Evolutionary conservation across 2,329 filamentous ascomycete genomes (phyloP), one percentile per base, ranked within the genome.

Genomic region (Metarhizium rileyi): DNA sequence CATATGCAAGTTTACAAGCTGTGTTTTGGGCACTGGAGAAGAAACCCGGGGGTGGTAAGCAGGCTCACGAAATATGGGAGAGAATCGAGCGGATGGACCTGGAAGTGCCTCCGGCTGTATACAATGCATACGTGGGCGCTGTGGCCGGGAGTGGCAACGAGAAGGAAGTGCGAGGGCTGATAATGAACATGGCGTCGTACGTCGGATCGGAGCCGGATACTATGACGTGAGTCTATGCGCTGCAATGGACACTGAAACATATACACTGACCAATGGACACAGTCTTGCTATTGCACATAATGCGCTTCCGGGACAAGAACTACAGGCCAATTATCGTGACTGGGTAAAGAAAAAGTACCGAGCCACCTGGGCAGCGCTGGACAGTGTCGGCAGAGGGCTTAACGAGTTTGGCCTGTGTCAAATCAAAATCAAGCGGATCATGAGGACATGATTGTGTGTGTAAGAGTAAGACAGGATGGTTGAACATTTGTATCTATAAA

Each of bases 271-370:
- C n/a, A 14, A 18, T 12, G 20, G 35, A 6, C n/a, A 50, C 49
- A 90, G 87, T 27, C 71, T 95, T 44, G 88, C 83, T 16, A 78
- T 84, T 25, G 74, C 89, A 51, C 89, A 87, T 65, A 93, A 91
- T 58, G 83, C 81, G 9, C 75, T 89, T 3, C 81, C 80, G 2
- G 80, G 77, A 51, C 75, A 77, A 52, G 74, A 76, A 47, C 75
- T 81, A 59, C 88, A 93, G 64, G 71, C 76, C 5, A 71, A 80
- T 35, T 84, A 94, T 50, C 83, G 90, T 62, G 70, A 75, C 16
- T 95, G 89, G 89, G 85, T 85, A 2, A 76, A 77, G 57, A 66
- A 77, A 45, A 74, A 77, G 41, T 89, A 87, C 64, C 81, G 86
- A 0, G 72, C 77, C 9, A 68, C 78, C 5, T 95, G 89, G 90